These are phyloP conservation scores for Gaillardinia entomophila DNA, from an alignment of 805 yeast species.

Conservation along the genomic window DNA sequence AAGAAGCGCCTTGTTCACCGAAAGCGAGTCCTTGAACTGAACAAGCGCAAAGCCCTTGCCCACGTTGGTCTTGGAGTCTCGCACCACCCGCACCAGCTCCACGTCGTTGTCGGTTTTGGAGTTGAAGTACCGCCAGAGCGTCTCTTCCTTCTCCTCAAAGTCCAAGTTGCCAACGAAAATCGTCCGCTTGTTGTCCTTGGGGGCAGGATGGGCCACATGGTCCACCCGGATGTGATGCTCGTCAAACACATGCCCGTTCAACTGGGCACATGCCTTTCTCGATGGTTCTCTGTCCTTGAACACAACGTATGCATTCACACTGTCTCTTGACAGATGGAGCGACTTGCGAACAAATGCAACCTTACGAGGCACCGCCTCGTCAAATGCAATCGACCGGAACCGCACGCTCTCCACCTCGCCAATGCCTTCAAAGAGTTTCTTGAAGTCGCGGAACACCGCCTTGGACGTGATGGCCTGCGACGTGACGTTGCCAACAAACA, in stretches of 20 bases:
- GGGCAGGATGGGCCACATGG: constrained; percentile 86
- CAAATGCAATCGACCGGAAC: constrained; percentile 87
- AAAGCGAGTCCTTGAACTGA: constrained; percentile 69
- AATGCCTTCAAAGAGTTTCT: constrained; percentile 47
- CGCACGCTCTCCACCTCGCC: constrained; percentile 71
- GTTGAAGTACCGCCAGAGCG: constrained; percentile 76
- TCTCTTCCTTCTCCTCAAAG: constrained; percentile 89
- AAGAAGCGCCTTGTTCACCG: constrained; percentile 77
- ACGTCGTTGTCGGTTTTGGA: constrained; percentile 44
- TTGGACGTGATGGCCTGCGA: constrained; percentile 60
- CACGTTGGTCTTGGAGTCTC: constrained; percentile 89
- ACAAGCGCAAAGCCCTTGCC: constrained; percentile 98
- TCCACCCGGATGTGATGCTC: constrained; percentile 84
- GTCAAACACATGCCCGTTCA: constrained; percentile 66
- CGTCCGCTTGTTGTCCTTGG: constrained; percentile 76
- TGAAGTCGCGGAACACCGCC: constrained; percentile 54
- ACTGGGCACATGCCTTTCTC: constrained; percentile 35
- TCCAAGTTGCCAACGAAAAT: constrained; percentile 92
- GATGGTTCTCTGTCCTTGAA: constrained; percentile 51
- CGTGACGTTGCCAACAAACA: constrained; percentile 85
- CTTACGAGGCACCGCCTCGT: constrained; percentile 84
- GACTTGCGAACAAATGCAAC: constrained; percentile 82
- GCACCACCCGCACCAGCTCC: constrained; percentile 82
- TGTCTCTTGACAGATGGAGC: constrained; percentile 69
- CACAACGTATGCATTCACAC: constrained; percentile 86